Base-by-base conservation (phyloP, 2,329 filamentous ascomycete genomes). In the Neofusicoccum sp. region DNA sequence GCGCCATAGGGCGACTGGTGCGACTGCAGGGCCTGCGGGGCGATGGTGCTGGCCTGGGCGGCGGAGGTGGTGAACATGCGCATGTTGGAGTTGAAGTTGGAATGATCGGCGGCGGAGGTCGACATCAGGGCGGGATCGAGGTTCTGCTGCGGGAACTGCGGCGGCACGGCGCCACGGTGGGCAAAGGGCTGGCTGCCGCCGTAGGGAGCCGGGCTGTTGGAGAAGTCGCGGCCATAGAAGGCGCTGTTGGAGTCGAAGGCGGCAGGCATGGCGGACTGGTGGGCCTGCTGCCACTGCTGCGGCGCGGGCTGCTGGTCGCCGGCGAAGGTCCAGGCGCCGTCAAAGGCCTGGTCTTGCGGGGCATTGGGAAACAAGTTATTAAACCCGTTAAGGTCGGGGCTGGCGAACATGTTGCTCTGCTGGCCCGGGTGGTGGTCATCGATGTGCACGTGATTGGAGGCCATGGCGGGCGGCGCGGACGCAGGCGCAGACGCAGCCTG, bases 271-370 rank as follows among this genome's bases (percentile, higher is more conserved):
- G 54, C 11, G n/a, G 34, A 56, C 38, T 64, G 63, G 62, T 64
- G 65, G 49, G 62, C 33, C 38, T 63, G 53, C 40, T 63, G 62
- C 54, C 63, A 58, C 44, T 62, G 56, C 34, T 64, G 57, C 48
- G 48, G 36, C 24, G 51, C 8, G 38, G 36, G 36, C 36, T 56
- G 51, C 36, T 56, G 51, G 36, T 56, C 51, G 24, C n/a, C n/a
- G n/a, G n/a, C n/a, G n/a, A 43, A 56, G 38, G 41, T 56, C 51
- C 41, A 58, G 41, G 51, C n/a, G 36, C 36, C 38, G 38, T 56
- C 51, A 41, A 48, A 60, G 44, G 57, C 70, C 71, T 74, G 72
- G 74, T 69, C 49, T 30, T 58, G 71, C 38, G 34, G 56, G 58
- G 70, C 65, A 75, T 74, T 58, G 38, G 44, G 14, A 33, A 48